Conservation (phyloP, 108 stramenopile species). For the Cyclotella atomus region DNA sequence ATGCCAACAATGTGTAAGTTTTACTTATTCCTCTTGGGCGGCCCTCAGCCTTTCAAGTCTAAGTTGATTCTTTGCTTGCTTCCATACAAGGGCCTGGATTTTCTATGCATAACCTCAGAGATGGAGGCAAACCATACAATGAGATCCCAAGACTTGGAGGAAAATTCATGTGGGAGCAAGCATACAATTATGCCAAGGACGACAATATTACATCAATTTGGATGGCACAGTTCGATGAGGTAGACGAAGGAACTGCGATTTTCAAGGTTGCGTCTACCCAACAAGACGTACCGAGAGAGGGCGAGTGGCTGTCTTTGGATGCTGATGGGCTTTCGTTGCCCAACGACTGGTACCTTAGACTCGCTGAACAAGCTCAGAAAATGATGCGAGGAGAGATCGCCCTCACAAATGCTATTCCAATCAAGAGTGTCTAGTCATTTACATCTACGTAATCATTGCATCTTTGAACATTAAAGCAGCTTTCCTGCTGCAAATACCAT, state of each 20-base stretch:
- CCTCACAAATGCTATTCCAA: conserved; percentile 14
- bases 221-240: conserved; percentile 56
- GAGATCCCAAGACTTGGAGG: conserved; percentile 43
- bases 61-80: neutral
- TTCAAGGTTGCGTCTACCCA: conserved; percentile 34
- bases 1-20: conserved; percentile 52
- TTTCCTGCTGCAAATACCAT: no score
- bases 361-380: conserved; percentile 34
- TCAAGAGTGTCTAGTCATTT: no score
- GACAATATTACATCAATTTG: conserved; percentile 30
- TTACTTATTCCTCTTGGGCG: neutral
- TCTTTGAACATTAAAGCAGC: no score
- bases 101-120: conserved; percentile 40
- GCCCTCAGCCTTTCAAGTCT: neutral
- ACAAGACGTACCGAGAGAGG: conserved; percentile 26
- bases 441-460: no score
- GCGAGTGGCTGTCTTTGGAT: conserved; percentile 41
- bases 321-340: conserved; percentile 16
- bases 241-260: conserved; percentile 57
- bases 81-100: conserved; percentile 54
- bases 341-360: conserved; percentile 51
- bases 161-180: conserved; percentile 48
- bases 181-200: conserved; percentile 18
- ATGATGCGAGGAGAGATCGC: conserved; percentile 25
- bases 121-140: conserved; percentile 20